Conservation (phyloP, 495 filamentous ascomycete genomes). For the Aspergillus baeticus region DNA sequence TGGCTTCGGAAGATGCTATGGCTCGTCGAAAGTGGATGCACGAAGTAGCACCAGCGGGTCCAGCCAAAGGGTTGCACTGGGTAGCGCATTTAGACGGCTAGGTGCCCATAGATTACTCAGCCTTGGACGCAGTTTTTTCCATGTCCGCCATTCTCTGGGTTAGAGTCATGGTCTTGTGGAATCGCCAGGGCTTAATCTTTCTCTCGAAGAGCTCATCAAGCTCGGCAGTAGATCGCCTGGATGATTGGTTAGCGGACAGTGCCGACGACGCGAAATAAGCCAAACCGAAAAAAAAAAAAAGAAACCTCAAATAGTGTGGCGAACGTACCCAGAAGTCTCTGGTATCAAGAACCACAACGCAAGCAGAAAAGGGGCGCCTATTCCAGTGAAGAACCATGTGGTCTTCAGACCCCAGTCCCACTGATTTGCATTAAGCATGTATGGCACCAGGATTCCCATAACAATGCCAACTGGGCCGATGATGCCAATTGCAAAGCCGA, state of each 20-base stretch:
- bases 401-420: conserved; percentile 16
- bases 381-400: conserved; percentile 8
- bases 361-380: background rate
- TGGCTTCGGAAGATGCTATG: no score
- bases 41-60: no score
- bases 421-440: conserved; percentile 12
- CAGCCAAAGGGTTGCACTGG: no score
- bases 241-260: no score
- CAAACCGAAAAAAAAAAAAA: background rate
- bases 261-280: no score
- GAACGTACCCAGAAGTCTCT: conserved; percentile 3
- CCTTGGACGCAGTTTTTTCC: no score
- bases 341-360: conserved; percentile 14
- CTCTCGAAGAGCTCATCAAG: conserved; percentile 13
- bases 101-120: no score
- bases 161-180: conserved; percentile 11
- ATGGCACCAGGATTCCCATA: conserved; percentile 6
- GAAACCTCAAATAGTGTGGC: no score
- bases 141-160: no score
- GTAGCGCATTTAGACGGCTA: no score
- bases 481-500: conserved; percentile 1
- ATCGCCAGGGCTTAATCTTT: conserved; percentile 8
- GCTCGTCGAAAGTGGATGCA: no score
- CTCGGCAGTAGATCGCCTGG: conserved; percentile 8
- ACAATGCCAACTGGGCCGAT: conserved; percentile 2